Percentiles rank a stretch among this genome's conserved stretches.
Evolutionary conservation across 2,329 filamentous ascomycete genomes (phyloP).

Genomic region (Fusarium mundagurra): DNA sequence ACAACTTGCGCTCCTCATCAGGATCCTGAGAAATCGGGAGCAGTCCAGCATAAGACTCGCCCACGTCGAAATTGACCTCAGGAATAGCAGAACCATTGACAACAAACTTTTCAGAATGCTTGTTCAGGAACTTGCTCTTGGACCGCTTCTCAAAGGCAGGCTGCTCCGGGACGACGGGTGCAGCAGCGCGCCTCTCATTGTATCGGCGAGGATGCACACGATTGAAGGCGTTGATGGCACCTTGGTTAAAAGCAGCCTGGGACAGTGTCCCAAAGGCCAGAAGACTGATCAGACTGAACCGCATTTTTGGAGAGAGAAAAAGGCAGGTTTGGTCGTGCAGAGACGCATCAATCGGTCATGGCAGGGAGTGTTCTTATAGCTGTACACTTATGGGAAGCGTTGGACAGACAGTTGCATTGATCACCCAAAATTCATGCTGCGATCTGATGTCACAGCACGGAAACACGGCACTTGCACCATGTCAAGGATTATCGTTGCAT

Average conservation of each 20-base stretch:
- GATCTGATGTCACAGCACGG: slow-evolving; percentile 20
- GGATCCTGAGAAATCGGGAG: slow-evolving; percentile 64
- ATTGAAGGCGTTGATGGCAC: slow-evolving; percentile 34
- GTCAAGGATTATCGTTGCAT: neutral
- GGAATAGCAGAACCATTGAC: slow-evolving; percentile 73
- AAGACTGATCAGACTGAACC: slow-evolving; percentile 35
- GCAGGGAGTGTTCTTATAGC: slow-evolving; percentile 1
- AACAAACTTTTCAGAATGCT: slow-evolving; percentile 56
- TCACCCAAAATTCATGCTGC: neutral
- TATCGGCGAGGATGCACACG: slow-evolving; percentile 13
- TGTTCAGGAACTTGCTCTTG: slow-evolving; percentile 37
- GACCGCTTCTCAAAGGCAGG: slow-evolving; percentile 14
- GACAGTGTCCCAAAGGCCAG: slow-evolving; percentile 37
- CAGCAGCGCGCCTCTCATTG: slow-evolving; percentile 17
- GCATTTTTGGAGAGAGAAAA: slow-evolving; percentile 13
- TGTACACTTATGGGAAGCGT: no score
- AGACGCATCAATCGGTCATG: neutral
- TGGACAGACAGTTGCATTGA: neutral
- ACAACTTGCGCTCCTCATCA: slow-evolving; percentile 63
- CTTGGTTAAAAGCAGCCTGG: slow-evolving; percentile 39
- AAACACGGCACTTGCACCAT: slow-evolving; percentile 17
- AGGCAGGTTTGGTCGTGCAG: neutral
- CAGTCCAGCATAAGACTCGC: slow-evolving; percentile 71
- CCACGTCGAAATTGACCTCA: slow-evolving; percentile 74
- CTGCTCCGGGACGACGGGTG: neutral